Conservation (phyloP, 192 early-diverging fungal species). For the Coemansia erecta region DNA sequence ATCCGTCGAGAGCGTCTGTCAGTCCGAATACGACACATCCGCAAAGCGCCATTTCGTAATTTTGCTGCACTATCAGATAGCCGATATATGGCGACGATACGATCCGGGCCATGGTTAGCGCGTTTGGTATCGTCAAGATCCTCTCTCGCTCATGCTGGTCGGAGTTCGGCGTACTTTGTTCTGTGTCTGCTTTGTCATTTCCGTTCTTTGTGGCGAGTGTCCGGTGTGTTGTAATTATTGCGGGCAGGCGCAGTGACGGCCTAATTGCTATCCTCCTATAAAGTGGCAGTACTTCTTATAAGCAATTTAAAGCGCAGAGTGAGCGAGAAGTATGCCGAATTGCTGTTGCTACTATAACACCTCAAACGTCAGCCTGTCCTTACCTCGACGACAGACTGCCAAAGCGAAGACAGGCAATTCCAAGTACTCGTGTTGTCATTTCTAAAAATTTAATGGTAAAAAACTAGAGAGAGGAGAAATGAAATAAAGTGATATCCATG, state of each 20-base stretch:
- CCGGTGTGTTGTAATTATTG: background rate
- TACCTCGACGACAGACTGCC: too few species aligned
- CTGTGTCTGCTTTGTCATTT: background rate
- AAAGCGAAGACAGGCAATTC: too few species aligned
- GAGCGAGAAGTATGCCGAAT: too few species aligned
- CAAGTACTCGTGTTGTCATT: too few species aligned
- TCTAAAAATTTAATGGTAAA: slow-evolving; percentile 2
- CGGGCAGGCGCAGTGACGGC: background rate
- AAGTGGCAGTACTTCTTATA: background rate
- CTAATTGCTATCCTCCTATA: background rate
- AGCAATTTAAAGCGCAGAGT: too few species aligned
- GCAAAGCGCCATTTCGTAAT: slow-evolving; percentile 68
- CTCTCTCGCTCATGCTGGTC: slow-evolving; percentile 63
- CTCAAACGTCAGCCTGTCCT: too few species aligned
- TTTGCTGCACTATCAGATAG: slow-evolving; percentile 75
- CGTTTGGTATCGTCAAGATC: slow-evolving; percentile 87
- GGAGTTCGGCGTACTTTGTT: background rate
- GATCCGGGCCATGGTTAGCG: slow-evolving; percentile 79
- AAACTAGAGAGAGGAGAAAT: background rate
- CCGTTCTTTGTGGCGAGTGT: background rate
- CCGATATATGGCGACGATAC: slow-evolving; percentile 84
- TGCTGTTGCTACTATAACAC: too few species aligned
- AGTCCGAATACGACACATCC: slow-evolving; percentile 78
- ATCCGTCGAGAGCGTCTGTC: slow-evolving; percentile 88
- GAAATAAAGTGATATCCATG: background rate